Evolutionary conservation across 345 rosid species (phyloP), one percentile per base, ranked within the genome.

Genomic region (Sisymbrium altissimum): DNA sequence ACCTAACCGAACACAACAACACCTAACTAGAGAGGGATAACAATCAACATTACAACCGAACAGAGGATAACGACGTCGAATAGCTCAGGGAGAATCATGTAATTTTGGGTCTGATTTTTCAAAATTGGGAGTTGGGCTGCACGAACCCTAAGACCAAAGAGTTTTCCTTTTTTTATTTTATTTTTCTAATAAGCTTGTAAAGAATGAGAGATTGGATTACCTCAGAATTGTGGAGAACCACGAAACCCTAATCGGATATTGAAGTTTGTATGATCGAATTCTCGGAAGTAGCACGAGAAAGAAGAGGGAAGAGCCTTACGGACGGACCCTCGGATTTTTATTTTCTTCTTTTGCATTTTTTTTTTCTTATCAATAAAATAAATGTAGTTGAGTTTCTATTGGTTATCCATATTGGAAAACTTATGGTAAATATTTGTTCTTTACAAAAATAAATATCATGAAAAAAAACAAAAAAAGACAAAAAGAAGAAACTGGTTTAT

Each of bases 261-360:
- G 46, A 63, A 64, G 59, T 30, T 32, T 74, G 6, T 50, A 18
- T 29, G 75, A 70, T 64, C 66, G 54, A 76, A 76, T 76, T 76
- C 7, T 33, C 10, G 48, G 58, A 68, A 40, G 8, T 52, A 14
- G 68, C 38, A 60, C 36, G 62, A 75, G 38, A 45, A 61, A 44
- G 50, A 60, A 59, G 73, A 50, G 41, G 78, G 46, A 75, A 53
- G 74, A 76, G 59, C 64, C 35, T 5, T 1, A 32, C 35, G 35
- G 71, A 32, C 35, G 35, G 71, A 73, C 15, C 39, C 72, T 57
- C 43, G 13, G 33, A 7, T 55, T 73, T 44, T 55, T 61, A 0
- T 10, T 27, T 36, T 50, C 19, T 49, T 29, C 2, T 46, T 46
- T 59, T 29, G 41, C 43, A 46, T 60, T 58, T 38, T 29, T 38